These are phyloP conservation scores for Aspergillus jensenii DNA, from an alignment of 2,329 filamentous ascomycete species.

Conservation along the genomic window DNA sequence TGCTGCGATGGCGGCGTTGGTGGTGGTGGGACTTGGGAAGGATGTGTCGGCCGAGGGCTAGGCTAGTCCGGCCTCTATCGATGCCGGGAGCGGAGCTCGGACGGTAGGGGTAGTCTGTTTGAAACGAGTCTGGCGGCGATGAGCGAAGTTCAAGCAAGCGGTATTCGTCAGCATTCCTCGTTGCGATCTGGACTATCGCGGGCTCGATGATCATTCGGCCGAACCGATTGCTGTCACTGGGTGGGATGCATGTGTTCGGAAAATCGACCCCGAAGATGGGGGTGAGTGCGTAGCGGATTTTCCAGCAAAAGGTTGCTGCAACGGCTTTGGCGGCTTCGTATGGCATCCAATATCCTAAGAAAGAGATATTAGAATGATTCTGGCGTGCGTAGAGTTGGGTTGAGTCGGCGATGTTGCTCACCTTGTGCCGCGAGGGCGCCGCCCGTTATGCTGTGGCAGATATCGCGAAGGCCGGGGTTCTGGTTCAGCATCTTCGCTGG, in stretches of 20 bases:
- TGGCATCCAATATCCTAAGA: conserved; percentile 91
- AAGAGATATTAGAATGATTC: neutral
- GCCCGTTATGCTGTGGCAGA: conserved; percentile 92
- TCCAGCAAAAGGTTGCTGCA: conserved; percentile 84
- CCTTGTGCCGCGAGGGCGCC: conserved; percentile 88
- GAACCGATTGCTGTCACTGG: conserved; percentile 60
- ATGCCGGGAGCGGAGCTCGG: conserved; percentile 11
- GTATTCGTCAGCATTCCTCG: conserved; percentile 34
- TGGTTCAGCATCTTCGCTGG: conserved; percentile 77
- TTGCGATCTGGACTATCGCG: conserved; percentile 55
- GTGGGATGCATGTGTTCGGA: conserved; percentile 66
- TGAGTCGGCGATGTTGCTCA: conserved; percentile 38
- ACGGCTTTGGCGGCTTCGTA: conserved; percentile 82
- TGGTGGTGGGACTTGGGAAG: conserved; percentile 21
- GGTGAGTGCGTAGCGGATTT: conserved; percentile 80
- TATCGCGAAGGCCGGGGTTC: conserved; percentile 82
- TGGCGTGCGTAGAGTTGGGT: neutral
- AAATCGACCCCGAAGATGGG: conserved; percentile 88
- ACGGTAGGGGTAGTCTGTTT: conserved; percentile 2
- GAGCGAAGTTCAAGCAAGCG: conserved; percentile 30
- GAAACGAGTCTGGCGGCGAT: neutral
- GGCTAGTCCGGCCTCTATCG: neutral
- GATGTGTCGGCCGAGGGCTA: conserved; percentile 20
- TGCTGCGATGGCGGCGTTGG: conserved; percentile 4
- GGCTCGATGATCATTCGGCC: conserved; percentile 66